A percentile compares a stretch with the other conserved stretches of the same genome.
These are phyloP conservation scores for Aspergillus sp. DNA, from an alignment of 2,329 filamentous ascomycete genomes.

Conservation along the genomic window DNA sequence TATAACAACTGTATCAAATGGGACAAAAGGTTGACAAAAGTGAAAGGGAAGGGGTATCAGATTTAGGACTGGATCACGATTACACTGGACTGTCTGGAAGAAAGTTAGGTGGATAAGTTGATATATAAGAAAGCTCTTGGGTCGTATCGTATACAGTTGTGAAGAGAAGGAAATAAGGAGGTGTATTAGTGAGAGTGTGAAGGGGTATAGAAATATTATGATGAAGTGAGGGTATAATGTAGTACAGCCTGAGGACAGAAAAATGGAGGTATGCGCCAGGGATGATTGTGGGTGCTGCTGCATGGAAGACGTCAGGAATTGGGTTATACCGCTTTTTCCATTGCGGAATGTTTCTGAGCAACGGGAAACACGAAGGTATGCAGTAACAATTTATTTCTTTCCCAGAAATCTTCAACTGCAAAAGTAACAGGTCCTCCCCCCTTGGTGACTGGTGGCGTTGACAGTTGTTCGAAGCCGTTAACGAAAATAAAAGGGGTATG, in stretches of 20 bases:
- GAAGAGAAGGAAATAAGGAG: background rate
- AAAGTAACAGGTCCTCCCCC: too few relatives aligned
- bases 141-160: background rate
- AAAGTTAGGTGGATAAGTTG: background rate
- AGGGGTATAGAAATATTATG: background rate
- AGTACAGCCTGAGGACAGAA: background rate
- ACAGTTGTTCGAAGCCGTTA: background rate
- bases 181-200: conserved; percentile 1
- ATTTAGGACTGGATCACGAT: background rate
- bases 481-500: background rate
- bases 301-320: too few relatives aligned
- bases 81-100: background rate
- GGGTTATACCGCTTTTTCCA: background rate
- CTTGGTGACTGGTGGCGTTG: background rate
- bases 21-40: background rate
- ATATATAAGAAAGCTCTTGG: background rate
- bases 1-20: background rate
- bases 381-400: too few relatives aligned
- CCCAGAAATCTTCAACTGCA: too few relatives aligned
- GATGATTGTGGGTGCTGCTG: background rate
- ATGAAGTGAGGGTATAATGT: conserved; percentile 2
- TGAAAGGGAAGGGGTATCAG: conserved; percentile 9
- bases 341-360: background rate
- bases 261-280: background rate
- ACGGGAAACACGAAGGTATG: too few relatives aligned